A percentile compares a stretch with the other conserved stretches of the same genome.
phyloP scores from a whole-genome alignment of 768 basidiomycete genomes.

The Saitozyma sp. region DNA sequence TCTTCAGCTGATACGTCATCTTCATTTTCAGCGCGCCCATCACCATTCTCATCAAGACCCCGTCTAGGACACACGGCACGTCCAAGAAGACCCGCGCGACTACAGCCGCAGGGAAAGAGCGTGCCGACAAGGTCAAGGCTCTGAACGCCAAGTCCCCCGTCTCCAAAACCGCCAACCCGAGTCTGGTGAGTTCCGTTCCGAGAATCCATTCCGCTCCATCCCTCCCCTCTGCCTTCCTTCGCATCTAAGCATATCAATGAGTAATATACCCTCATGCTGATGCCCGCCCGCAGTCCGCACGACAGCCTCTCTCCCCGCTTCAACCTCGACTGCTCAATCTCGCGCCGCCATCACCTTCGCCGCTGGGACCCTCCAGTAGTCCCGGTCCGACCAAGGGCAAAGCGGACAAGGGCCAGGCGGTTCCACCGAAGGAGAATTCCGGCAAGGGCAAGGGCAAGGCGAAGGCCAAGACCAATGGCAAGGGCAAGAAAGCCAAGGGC shows the following conservation, averaged over 20 bases:
- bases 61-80: conserved; percentile 39
- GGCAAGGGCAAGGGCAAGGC: not conserved
- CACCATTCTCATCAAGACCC: conserved; percentile 49
- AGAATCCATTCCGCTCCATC: not conserved
- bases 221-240: not conserved
- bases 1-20: not conserved
- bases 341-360: not conserved
- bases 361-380: too few relatives aligned
- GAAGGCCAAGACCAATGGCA: too few relatives aligned
- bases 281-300: conserved; percentile 1
- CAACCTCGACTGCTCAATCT: conserved; percentile 32
- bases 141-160: conserved; percentile 19
- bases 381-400: too few relatives aligned
- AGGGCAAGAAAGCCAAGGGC: conserved; percentile 7
- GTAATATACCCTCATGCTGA: too few relatives aligned
- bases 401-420: too few relatives aligned
- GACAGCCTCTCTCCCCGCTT: conserved; percentile 40
- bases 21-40: conserved; percentile 33
- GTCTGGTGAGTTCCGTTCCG: conserved; percentile 1
- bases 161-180: not conserved
- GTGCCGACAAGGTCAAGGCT: conserved; percentile 36
- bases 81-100: conserved; percentile 49
- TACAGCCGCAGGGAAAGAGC: conserved; percentile 36
- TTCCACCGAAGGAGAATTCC: conserved; percentile 1
- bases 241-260: not conserved